Conservation (phyloP, 2,329 filamentous ascomycete genomes). For the Camptophora hylomeconis region DNA sequence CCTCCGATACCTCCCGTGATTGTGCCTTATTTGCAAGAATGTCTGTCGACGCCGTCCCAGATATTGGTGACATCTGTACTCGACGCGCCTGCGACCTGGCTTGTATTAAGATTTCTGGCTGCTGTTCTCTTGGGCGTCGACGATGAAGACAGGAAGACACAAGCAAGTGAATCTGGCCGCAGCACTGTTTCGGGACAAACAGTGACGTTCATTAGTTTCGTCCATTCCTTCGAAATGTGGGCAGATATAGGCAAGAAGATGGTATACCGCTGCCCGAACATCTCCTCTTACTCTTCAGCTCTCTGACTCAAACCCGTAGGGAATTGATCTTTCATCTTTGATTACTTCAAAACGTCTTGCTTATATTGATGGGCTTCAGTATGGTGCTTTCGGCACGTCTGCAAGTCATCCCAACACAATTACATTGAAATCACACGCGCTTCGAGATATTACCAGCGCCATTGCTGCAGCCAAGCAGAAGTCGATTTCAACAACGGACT, state of each 20-base stretch:
- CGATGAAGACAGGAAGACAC: slow-evolving; percentile 5
- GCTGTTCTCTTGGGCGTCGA: slow-evolving; percentile 26
- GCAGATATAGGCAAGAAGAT: slow-evolving; percentile 50
- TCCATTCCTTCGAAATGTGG: slow-evolving; percentile 71
- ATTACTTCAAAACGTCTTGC: slow-evolving; percentile 46
- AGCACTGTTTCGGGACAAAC: slow-evolving; percentile 18
- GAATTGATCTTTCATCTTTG: slow-evolving; percentile 23
- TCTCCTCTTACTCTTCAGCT: background rate
- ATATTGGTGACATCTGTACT: slow-evolving; percentile 32
- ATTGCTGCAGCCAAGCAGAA: slow-evolving; percentile 1
- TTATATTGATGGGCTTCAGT: slow-evolving; percentile 59
- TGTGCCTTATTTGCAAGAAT: slow-evolving; percentile 23
- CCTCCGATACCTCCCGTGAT: slow-evolving; percentile 28
- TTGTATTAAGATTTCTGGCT: slow-evolving; percentile 37
- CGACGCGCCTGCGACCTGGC: slow-evolving; percentile 42
- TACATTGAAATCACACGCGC: slow-evolving; percentile 8
- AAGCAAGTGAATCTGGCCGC: background rate
- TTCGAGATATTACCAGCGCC: slow-evolving; percentile 6
- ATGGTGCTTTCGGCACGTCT: background rate
- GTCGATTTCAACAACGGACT: slow-evolving; percentile 2
- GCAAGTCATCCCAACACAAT: slow-evolving; percentile 2
- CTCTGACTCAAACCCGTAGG: slow-evolving; percentile 9
- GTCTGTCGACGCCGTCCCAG: slow-evolving; percentile 24
- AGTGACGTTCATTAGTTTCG: slow-evolving; percentile 70
- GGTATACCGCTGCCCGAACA: slow-evolving; percentile 30